Evolutionary conservation across 2,329 filamentous ascomycete genomes (phyloP).

Genomic region (Stemphylium beticola): DNA sequence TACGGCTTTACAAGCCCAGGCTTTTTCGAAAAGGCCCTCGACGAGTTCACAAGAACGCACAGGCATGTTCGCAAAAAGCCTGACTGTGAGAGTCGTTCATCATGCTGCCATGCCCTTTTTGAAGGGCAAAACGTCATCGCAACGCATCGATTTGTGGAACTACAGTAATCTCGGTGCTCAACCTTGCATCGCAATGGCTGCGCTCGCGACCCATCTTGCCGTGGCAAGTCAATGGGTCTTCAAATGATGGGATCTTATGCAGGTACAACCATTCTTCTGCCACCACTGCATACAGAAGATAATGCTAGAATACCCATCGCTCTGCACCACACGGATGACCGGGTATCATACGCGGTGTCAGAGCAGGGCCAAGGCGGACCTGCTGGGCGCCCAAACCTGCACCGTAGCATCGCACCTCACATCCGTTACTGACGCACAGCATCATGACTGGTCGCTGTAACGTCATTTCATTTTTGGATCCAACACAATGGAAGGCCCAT

Average conservation of each 20-base stretch:
- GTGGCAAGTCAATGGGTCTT: no score
- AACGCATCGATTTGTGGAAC: background rate
- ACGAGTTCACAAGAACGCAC: background rate
- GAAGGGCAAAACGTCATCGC: background rate
- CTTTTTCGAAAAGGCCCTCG: background rate
- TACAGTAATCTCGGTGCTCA: background rate
- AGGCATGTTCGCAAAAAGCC: background rate
- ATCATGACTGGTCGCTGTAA: background rate
- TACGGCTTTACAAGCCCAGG: background rate
- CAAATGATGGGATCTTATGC: no score
- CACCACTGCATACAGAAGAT: no score
- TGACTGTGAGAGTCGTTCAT: background rate
- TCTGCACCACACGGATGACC: no score
- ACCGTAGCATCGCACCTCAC: background rate
- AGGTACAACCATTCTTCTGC: no score
- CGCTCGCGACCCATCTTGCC: background rate
- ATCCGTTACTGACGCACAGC: background rate
- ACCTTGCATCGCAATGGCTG: background rate
- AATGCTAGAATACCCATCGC: no score
- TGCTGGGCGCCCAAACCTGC: conserved; percentile 2
- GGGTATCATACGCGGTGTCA: no score
- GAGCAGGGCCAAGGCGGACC: conserved; percentile 1
- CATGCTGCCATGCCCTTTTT: background rate
- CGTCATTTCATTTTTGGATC: background rate
- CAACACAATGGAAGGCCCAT: background rate